Evolutionary conservation across 805 yeast genomes (phyloP).

Genomic region (Yamadazyma ubonensis): DNA sequence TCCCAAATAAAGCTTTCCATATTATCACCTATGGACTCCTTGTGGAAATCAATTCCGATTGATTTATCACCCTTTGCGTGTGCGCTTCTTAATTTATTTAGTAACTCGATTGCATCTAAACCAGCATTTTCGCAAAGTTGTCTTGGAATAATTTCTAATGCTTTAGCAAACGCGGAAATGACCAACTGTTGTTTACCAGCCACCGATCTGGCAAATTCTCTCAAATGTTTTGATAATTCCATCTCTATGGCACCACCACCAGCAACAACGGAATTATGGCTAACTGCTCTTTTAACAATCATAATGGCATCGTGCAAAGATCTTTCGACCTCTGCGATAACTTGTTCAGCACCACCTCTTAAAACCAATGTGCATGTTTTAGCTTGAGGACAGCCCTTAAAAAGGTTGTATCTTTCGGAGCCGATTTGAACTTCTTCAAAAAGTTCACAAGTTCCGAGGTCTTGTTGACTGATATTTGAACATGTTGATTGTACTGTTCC

Average conservation of each 20-base stretch:
- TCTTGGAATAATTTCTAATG: constrained; percentile 93
- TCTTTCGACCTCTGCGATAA: constrained; percentile 95
- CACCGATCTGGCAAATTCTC: constrained; percentile 83
- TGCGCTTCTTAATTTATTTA: constrained; percentile 86
- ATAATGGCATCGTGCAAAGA: constrained; percentile 97
- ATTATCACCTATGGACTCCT: constrained; percentile 80
- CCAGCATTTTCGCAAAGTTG: constrained; percentile 99
- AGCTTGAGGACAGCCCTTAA: constrained; percentile 88
- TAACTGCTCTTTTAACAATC: constrained; percentile 94
- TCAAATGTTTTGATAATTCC: constrained; percentile 86
- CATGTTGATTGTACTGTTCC: constrained; percentile 80
- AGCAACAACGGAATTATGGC: constrained; percentile 84
- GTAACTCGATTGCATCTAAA: constrained; percentile 91
- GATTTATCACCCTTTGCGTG: constrained; percentile 92
- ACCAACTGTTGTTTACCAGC: constrained; percentile 96
- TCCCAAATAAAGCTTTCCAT: constrained; percentile 93
- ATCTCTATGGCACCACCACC: constrained; percentile 99
- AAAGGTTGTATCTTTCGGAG: constrained; percentile 89
- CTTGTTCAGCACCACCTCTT: constrained; percentile 98
- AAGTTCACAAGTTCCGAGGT: constrained; percentile 77
- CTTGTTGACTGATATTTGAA: constrained; percentile 63
- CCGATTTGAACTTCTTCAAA: constrained; percentile 97
- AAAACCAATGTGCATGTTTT: constrained; percentile 89
- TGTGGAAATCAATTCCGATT: constrained; percentile 90
- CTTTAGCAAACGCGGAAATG: constrained; percentile 89